Base-by-base conservation (phyloP, 2,329 filamentous ascomycete genomes). In the Monilinia laxa region DNA sequence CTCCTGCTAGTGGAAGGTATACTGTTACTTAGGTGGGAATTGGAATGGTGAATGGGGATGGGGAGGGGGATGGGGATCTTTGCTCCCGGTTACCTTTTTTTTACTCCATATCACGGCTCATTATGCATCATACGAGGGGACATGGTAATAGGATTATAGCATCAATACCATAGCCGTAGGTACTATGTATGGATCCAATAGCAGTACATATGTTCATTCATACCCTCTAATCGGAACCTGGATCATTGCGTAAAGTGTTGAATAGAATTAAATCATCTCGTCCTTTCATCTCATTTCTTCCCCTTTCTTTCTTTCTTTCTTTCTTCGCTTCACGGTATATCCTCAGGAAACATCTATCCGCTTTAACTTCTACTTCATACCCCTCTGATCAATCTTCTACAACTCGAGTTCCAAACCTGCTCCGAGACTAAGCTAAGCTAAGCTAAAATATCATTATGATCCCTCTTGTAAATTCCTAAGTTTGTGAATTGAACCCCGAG, bases 1-100 rank as follows among this genome's bases (percentile, higher is more conserved):
- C 90, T 18, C 90, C 92, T 1, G 87, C 87, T 28, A 89, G 88
- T 75, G 92, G 92, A 67, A 86, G 93, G 74, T 99, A 98, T 77
- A 96, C 87, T 56, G 92, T 98, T 74, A 87, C 92, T 66, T 96
- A 82, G 79, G 71, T 55, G 62, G 59, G 5, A n/a, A 28, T 38
- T 25, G 57, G 25, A 28, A 28, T n/a, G 35, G n/a, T 45, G 60
- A n/a, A 23, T 28, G 28, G 28, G 28, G 35, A 31, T 55, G 16
- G 23, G 10, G 18, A 23, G 3, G 28, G 28, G 28, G 35, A 31
- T 55, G 16, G 23, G 10, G 18, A 10, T 20, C 9, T 25, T 35
- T 23, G n/a, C 7, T n/a, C 54, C 54, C 20, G 20, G 47, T 49
- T 20, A 10, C 20, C 20, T 49, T 49, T 49, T n/a, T 11, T 49